These are phyloP conservation scores for Globisporangium perplexum DNA, from an alignment of 352 stramenopile genomes.

Conservation along the genomic window DNA sequence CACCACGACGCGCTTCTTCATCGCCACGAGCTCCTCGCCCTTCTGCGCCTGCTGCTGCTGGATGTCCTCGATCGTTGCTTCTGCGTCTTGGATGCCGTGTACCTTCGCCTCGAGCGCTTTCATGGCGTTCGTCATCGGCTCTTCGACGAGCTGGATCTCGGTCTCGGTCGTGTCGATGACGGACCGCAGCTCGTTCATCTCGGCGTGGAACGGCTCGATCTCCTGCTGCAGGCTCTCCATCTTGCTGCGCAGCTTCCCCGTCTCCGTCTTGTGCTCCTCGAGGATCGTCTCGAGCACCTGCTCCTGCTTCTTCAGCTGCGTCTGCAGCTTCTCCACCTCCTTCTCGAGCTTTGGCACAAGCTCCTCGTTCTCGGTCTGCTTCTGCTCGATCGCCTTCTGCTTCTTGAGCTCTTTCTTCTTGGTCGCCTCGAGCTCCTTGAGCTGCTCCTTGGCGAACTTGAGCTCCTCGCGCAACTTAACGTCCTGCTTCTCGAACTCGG, in stretches of 20 bases:
- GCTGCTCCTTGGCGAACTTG: conserved; percentile 92
- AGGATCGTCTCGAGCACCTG: conserved; percentile 83
- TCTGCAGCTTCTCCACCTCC: conserved; percentile 62
- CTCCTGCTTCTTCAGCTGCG: conserved; percentile 81
- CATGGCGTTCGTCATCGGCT: conserved; percentile 63
- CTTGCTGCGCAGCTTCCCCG: conserved; percentile 52
- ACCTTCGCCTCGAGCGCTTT: conserved; percentile 75
- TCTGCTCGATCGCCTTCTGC: conserved; percentile 72
- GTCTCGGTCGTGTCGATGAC: conserved; percentile 79
- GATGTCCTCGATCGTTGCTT: conserved; percentile 52
- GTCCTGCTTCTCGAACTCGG: conserved; percentile 95
- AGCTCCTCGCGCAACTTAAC: conserved; percentile 97
- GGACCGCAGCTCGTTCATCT: conserved; percentile 68
- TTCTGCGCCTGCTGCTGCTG: conserved; percentile 60
- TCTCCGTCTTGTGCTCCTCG: conserved; percentile 74
- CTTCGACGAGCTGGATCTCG: conserved; percentile 72
- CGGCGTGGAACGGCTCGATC: conserved; percentile 66
- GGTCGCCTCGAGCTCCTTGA: conserved; percentile 89
- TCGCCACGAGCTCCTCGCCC: conserved; percentile 43
- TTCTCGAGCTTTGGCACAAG: conserved; percentile 88
- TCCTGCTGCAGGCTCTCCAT: conserved; percentile 77
- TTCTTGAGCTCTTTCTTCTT: conserved; percentile 92
- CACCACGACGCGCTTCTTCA: conserved; percentile 69
- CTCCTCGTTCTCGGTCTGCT: conserved; percentile 84
- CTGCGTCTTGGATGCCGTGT: conserved; percentile 45